Evolutionary conservation across 768 basidiomycete genomes (phyloP), one percentile per base, ranked within the genome.

Genomic region (Calvatia gigantea): DNA sequence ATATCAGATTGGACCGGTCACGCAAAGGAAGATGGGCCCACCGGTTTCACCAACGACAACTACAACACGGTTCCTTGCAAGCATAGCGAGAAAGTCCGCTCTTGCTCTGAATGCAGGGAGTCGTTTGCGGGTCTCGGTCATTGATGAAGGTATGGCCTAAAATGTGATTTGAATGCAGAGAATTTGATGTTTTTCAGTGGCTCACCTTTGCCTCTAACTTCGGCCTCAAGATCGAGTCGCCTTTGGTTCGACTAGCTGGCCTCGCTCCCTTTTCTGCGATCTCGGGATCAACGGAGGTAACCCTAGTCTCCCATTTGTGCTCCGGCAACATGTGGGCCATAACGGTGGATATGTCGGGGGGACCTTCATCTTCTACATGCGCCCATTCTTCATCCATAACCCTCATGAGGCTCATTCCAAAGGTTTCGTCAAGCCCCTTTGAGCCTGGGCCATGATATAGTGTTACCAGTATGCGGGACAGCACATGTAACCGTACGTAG

Each of bases 11-110:
- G n/a, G n/a, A 28, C 15, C 29, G 7, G 19, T 31, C 12, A 57
- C 12, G n/a, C 37, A 35, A 28, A 51, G 17, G 27, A 43, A 29
- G 17, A 21, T 23, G 32, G 19, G 33, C 73, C 60, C 32, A 89
- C 89, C 91, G 48, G 91, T 94, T 70, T 96, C 94, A 41, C 95
- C 95, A 4, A 95, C 89, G 0, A 97, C 87, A 0, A 98, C 80
- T 1, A 94, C 79, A 2, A 87, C 89, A 45, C 85, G 75, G 61
- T 82, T 83, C 8, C 65, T 70, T 33, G 80, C 74, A 7, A 97
- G 70, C 19, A 76, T 64, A 12, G 72, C 53, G 44, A 94, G 69
- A 60, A 97, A 91, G 12, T 79, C 72, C 19, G 82, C 77, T 63
- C 79, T 80, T 9, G 83, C 81, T 21, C 76, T 65, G 71, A 88